phyloP scores from a whole-genome alignment of 2,329 filamentous ascomycete genomes.

The Penicillium rolfsii region DNA sequence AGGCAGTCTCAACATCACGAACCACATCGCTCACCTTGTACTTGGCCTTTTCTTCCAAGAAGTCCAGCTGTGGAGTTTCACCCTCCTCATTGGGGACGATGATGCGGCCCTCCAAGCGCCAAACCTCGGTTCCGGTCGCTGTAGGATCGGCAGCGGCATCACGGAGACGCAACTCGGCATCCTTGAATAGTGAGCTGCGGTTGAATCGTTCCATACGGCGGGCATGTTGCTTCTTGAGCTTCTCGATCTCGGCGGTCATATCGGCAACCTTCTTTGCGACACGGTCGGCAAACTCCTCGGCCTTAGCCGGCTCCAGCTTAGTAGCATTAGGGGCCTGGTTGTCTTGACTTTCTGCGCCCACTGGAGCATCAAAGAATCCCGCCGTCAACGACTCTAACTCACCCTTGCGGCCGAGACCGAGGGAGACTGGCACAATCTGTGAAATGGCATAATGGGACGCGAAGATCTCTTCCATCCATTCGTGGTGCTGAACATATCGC shows the following conservation, averaged over 20 bases:
- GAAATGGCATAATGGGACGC: constrained; percentile 84
- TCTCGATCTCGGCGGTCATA: constrained; percentile 79
- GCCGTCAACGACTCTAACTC: constrained; percentile 80
- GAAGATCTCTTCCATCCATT: constrained; percentile 98
- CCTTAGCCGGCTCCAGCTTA: constrained; percentile 72
- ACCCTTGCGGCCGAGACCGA: constrained; percentile 82
- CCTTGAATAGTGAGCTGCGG: constrained; percentile 68
- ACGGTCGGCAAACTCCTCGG: constrained; percentile 81
- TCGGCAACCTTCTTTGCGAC: constrained; percentile 72
- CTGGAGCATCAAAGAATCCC: constrained; percentile 74
- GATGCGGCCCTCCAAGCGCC: constrained; percentile 63
- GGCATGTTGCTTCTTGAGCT: constrained; percentile 78
- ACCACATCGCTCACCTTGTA: constrained; percentile 70
- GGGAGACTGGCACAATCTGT: constrained; percentile 83
- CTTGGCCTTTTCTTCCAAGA: constrained; percentile 48
- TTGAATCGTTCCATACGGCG: constrained; percentile 75
- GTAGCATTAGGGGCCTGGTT: constrained; percentile 51
- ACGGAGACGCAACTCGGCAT: constrained; percentile 76
- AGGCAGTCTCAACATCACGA: constrained; percentile 69
- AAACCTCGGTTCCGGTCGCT: constrained; percentile 62
- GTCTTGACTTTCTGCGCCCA: constrained; percentile 34
- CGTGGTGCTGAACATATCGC: constrained; percentile 91
- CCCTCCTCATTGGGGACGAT: constrained; percentile 38
- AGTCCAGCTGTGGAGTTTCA: constrained; percentile 41
- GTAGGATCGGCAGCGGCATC: constrained; percentile 61